A percentile compares a stretch with the other conserved stretches of the same genome.
These are phyloP conservation scores for Scheffersomyces insectosa DNA, from an alignment of 1,139 yeast genomes.

Conservation along the genomic window DNA sequence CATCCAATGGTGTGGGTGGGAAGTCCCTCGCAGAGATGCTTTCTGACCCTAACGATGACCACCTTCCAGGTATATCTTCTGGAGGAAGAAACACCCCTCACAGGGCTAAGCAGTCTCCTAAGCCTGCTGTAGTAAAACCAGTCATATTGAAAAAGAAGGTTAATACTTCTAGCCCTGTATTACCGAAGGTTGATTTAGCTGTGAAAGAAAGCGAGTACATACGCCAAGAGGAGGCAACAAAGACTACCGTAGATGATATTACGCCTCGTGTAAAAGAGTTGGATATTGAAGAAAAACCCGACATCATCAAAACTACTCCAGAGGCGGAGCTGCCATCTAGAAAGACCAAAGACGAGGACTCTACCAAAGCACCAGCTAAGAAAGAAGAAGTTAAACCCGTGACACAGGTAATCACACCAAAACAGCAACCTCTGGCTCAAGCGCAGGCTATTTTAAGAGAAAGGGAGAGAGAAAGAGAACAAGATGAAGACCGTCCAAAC, in stretches of 20 bases:
- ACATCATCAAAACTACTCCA: neutral
- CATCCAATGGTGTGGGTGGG: conserved; percentile 16
- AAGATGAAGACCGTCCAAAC: conserved; percentile 27
- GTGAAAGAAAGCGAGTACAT: neutral
- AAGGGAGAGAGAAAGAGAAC: conserved; percentile 6
- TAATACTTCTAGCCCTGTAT: conserved; percentile 5
- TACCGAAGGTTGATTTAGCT: neutral
- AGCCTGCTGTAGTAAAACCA: conserved; percentile 31
- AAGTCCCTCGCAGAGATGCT: conserved; percentile 43
- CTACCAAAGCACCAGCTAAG: too few relatives aligned
- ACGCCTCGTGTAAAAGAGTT: neutral
- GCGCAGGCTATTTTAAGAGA: conserved; percentile 9
- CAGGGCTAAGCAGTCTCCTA: conserved; percentile 23
- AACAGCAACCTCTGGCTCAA: conserved; percentile 1
- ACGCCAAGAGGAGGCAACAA: neutral
- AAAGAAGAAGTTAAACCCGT: too few relatives aligned
- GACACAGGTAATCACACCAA: neutral
- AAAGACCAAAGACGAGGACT: too few relatives aligned
- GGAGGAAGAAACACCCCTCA: conserved; percentile 19
- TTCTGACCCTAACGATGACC: conserved; percentile 19
- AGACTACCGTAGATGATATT: neutral
- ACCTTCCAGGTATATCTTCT: conserved; percentile 1
- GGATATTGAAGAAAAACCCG: neutral
- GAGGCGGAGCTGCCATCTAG: too few relatives aligned
- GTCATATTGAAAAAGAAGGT: conserved; percentile 42